Base-by-base conservation (phyloP, 805 yeast genomes). In the Starmerella geochares region DNA sequence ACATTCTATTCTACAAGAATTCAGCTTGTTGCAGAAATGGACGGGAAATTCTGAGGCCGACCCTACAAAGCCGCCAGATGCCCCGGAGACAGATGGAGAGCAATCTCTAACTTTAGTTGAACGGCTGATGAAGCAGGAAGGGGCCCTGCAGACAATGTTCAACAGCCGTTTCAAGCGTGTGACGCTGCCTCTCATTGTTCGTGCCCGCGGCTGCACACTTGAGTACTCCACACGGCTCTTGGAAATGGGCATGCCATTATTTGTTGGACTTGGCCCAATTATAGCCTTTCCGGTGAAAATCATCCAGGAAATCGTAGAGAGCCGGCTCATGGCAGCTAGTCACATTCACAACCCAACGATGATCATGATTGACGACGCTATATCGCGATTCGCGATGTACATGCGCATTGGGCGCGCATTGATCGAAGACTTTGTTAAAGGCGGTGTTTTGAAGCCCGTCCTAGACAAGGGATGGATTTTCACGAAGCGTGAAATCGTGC, bases 361-460 rank as follows among this genome's bases (percentile, higher is more conserved):
- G 79, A 83, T 86, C 87, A 85, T 86, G 81, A 85, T 92, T 58
- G 98, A 92, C 65, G 96, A 90, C 66, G 82, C 86, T 75, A 76
- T 90, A 53, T 87, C 79, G 41, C 95, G 86, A 63, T 83, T 90
- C 62, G 80, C 80, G 57, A 74, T 80, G 2, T 86, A 86, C 62
- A 76, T 90, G 50, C 74, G 77, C 43, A 69, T 87, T 29, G 88
- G 95, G 0, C 72, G 86, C 16, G 83, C 79, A 55, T 77, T 87
- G 46, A 81, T 86, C 62, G 77, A 76, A 50, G 78, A 86, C 0
- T 75, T 82, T 42, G 66, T 73, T 24, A 80, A 76, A 43, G 44
- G 44, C 32, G 24, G 16, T 16, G 81, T 74, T 67, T 59, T 68
- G 1, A 63, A 65, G 3, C 75, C 76, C 7, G 54, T 65, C 31